phyloP scores from a whole-genome alignment of 257 asterid species.

The Nicotiana tomentosiformis region DNA sequence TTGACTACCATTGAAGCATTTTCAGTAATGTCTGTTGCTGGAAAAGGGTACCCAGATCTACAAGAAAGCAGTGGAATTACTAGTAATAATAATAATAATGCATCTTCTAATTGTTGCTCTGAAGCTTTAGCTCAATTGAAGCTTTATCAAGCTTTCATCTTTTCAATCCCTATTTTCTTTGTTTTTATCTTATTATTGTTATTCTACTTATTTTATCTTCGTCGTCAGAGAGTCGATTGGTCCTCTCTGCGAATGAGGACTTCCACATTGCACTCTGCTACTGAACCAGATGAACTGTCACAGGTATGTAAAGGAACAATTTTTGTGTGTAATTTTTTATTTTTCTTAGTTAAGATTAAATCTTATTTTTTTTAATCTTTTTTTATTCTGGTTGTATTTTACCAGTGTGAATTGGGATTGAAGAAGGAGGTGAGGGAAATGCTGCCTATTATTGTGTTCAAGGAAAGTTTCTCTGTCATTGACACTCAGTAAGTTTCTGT shows the following conservation, averaged over 20 bases:
- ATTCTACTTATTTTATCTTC: constrained; percentile 65
- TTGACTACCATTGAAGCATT: not conserved
- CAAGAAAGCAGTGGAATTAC: not conserved
- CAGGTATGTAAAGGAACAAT: constrained; percentile 21
- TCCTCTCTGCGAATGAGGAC: constrained; percentile 56
- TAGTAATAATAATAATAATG: not conserved
- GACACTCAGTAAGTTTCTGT: constrained; percentile 52
- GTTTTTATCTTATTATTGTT: constrained; percentile 52
- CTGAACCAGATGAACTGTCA: constrained; percentile 30
- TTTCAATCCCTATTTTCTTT: constrained; percentile 65
- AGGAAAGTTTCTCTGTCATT: constrained; percentile 63
- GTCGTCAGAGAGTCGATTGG: constrained; percentile 68
- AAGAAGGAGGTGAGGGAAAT: constrained; percentile 81
- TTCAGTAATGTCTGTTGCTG: not conserved
- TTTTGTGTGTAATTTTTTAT: not conserved
- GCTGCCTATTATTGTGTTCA: constrained; percentile 72
- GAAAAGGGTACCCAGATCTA: constrained; percentile 7
- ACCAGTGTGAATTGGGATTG: constrained; percentile 68
- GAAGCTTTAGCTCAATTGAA: constrained; percentile 45
- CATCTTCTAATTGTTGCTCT: constrained; percentile 18
- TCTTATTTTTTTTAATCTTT: not conserved
- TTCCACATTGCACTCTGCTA: constrained; percentile 17
- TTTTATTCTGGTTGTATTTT: constrained; percentile 3
- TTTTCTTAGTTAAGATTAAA: not conserved
- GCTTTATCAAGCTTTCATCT: constrained; percentile 72